These are phyloP conservation scores for Vitis hybrid DNA, from an alignment of 177 flowering plant genomes.

Conservation along the genomic window DNA sequence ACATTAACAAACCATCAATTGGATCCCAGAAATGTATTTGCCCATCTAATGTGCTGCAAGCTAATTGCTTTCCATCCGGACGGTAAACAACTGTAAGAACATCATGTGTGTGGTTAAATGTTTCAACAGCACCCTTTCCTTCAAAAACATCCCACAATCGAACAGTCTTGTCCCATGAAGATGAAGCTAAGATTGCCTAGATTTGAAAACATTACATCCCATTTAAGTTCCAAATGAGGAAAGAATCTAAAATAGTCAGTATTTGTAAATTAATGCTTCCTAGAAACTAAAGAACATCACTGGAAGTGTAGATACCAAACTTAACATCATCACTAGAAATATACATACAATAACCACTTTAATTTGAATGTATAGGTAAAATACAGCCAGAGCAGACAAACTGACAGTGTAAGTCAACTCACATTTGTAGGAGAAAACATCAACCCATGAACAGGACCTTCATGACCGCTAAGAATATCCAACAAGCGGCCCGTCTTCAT, in stretches of 20 bases:
- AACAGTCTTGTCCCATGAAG: conserved; percentile 97
- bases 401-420: conserved; percentile 22
- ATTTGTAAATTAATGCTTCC: background rate
- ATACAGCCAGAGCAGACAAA: no score
- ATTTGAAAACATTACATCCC: conserved; percentile 10
- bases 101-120: conserved; percentile 90
- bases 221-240: background rate
- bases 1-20: conserved; percentile 75
- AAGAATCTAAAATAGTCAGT: background rate
- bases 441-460: conserved; percentile 96
- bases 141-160: conserved; percentile 93
- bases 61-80: conserved; percentile 97
- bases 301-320: no score
- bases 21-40: conserved; percentile 97
- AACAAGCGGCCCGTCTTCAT: conserved; percentile 97
- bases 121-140: conserved; percentile 90
- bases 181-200: conserved; percentile 84
- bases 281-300: no score
- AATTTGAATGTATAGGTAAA: background rate
- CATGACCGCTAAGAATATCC: conserved; percentile 95
- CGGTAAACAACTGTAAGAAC: conserved; percentile 92
- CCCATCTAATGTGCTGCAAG: conserved; percentile 92
- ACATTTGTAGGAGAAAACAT: conserved; percentile 92
- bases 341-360: background rate
- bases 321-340: background rate